Evolutionary conservation across 495 filamentous ascomycete species (phyloP).

Genomic region (Haplographium delicatum): DNA sequence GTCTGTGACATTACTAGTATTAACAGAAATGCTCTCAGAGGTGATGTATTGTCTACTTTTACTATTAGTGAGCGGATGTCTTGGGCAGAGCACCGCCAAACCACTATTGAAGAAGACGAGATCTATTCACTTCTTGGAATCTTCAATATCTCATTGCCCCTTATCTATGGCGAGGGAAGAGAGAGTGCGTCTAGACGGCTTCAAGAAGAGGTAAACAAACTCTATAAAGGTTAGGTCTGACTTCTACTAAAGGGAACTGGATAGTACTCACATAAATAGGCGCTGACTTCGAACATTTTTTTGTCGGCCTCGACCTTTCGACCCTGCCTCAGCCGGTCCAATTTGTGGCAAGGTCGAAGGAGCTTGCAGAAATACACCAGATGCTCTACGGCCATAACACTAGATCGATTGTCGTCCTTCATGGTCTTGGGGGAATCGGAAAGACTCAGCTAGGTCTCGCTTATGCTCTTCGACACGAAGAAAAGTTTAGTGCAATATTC

Average conservation of each 20-base stretch:
- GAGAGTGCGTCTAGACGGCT: slow-evolving; percentile 4
- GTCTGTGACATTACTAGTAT: slow-evolving; percentile 12
- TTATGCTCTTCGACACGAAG: background rate
- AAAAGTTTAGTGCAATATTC: slow-evolving; percentile 8
- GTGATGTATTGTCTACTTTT: slow-evolving; percentile 17
- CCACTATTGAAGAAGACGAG: slow-evolving; percentile 1
- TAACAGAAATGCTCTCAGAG: slow-evolving; percentile 18
- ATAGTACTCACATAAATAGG: too few relatives aligned
- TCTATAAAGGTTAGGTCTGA: slow-evolving; percentile 10
- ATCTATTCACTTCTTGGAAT: background rate
- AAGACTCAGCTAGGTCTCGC: slow-evolving; percentile 15
- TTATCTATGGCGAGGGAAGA: slow-evolving; percentile 1
- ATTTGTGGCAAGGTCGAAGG: slow-evolving; percentile 6
- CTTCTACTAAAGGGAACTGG: too few relatives aligned
- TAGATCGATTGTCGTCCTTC: slow-evolving; percentile 1
- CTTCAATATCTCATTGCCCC: slow-evolving; percentile 1
- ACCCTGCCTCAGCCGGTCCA: slow-evolving; percentile 1
- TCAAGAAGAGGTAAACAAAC: slow-evolving; percentile 2
- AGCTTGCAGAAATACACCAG: slow-evolving; percentile 1
- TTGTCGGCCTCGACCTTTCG: background rate
- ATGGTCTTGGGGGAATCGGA: slow-evolving; percentile 15
- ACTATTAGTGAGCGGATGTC: background rate
- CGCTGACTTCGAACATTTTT: slow-evolving; percentile 4
- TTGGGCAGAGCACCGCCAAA: background rate
- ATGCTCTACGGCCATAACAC: background rate